These are phyloP conservation scores for Syzygium grande DNA, from an alignment of 345 rosid genomes.

Conservation along the genomic window DNA sequence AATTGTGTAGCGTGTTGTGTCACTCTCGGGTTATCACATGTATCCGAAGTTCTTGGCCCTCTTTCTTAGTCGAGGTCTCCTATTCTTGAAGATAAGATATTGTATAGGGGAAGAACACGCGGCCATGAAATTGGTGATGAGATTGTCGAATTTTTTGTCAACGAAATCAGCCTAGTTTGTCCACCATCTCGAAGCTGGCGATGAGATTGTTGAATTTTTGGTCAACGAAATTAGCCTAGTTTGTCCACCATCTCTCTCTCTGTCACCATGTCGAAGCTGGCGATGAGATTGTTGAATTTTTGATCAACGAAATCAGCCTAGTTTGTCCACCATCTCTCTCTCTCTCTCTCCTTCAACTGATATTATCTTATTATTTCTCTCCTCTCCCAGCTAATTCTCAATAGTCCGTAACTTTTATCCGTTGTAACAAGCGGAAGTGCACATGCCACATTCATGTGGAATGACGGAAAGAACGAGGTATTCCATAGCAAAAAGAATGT, in stretches of 20 bases:
- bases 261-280: too few relatives aligned
- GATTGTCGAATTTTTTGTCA: not conserved
- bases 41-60: not conserved
- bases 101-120: not conserved
- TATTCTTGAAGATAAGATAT: not conserved
- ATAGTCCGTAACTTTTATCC: not conserved
- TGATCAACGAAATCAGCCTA: not conserved
- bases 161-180: not conserved
- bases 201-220: not conserved
- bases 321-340: not conserved
- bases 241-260: not conserved
- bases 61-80: not conserved
- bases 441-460: not conserved
- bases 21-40: not conserved
- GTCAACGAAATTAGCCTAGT: not conserved
- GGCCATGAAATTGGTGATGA: not conserved
- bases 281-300: not conserved
- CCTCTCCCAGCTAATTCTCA: not conserved
- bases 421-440: not conserved
- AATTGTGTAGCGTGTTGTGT: not conserved
- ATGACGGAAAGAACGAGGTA: not conserved
- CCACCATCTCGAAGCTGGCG: not conserved
- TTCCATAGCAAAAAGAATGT: not conserved
- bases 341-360: not conserved
- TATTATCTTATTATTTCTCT: not conserved